Evolutionary conservation across 1,284 basidiomycete species (phyloP).

Genomic region (Retiboletus flavoniger): DNA sequence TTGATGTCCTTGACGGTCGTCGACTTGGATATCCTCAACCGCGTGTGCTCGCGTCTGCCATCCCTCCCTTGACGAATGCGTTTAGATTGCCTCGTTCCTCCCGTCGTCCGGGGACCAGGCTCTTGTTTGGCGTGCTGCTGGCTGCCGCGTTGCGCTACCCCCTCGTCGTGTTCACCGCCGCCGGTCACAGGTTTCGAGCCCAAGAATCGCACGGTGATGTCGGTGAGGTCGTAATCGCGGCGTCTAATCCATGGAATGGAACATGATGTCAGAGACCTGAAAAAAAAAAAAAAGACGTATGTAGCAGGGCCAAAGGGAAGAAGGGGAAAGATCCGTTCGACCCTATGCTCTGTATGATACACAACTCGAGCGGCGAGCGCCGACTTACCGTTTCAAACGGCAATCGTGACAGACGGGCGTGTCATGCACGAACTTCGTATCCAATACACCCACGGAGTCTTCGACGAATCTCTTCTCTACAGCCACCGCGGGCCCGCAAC

Average conservation of each 20-base stretch:
- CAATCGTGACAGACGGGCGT: conserved; percentile 61
- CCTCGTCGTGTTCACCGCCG: conserved; percentile 27
- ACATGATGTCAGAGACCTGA: conserved; percentile 18
- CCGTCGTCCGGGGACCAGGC: conserved; percentile 24
- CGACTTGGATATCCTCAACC: conserved; percentile 56
- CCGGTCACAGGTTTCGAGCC: conserved; percentile 24
- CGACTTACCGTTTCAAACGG: conserved; percentile 54
- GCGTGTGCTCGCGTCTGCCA: conserved; percentile 44
- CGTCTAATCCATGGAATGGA: conserved; percentile 38
- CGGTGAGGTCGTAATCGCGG: conserved; percentile 49
- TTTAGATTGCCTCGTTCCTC: conserved; percentile 58
- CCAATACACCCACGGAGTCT: conserved; percentile 31
- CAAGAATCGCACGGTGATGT: conserved; percentile 48
- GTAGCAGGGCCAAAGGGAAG: conserved; percentile 1
- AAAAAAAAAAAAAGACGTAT: conserved; percentile 10
- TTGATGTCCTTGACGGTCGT: conserved; percentile 78
- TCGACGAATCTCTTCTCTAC: conserved; percentile 43
- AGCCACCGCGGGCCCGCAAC: conserved; percentile 54
- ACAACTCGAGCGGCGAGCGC: conserved; percentile 12
- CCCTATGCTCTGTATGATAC: conserved; percentile 7
- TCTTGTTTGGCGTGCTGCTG: conserved; percentile 26
- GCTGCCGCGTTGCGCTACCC: conserved; percentile 19
- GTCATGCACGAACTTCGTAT: conserved; percentile 44
- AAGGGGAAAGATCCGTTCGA: conserved; percentile 6
- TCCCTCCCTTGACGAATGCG: conserved; percentile 59